phyloP scores from a whole-genome alignment of 306 rosid genomes.

The Hippophae gyantsensis region DNA sequence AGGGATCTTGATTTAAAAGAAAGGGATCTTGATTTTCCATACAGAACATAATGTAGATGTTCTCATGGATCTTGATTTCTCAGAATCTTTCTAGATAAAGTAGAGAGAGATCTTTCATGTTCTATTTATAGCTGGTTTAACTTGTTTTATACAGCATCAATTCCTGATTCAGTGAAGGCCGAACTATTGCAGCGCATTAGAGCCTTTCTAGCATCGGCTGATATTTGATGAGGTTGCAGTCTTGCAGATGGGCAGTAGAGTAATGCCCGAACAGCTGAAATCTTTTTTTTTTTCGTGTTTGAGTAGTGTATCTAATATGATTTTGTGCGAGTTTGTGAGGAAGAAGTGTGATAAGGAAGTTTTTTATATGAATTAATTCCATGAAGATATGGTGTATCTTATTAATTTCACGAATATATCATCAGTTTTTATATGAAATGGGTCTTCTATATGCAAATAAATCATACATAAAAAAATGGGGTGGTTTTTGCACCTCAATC shows the following conservation, averaged over 20 bases:
- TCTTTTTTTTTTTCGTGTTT: neutral
- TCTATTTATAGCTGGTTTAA: slow-evolving; percentile 1
- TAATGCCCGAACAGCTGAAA: neutral
- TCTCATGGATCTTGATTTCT: too few relatives aligned
- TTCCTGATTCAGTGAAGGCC: slow-evolving; percentile 67
- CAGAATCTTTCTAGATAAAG: neutral
- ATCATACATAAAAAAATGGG: too few relatives aligned
- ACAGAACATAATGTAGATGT: too few relatives aligned
- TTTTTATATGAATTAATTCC: too few relatives aligned
- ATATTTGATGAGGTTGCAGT: slow-evolving; percentile 21
- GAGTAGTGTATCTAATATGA: slow-evolving; percentile 1
- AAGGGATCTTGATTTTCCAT: too few relatives aligned
- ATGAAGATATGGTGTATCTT: too few relatives aligned
- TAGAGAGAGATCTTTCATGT: neutral
- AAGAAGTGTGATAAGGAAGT: too few relatives aligned
- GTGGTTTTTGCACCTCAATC: too few relatives aligned
- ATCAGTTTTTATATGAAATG: too few relatives aligned
- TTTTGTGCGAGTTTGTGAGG: neutral
- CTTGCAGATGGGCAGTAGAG: neutral
- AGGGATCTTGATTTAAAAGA: too few relatives aligned
- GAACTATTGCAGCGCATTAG: slow-evolving; percentile 66
- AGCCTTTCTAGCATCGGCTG: slow-evolving; percentile 48
- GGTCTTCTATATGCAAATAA: too few relatives aligned
- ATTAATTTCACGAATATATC: too few relatives aligned
- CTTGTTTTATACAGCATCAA: slow-evolving; percentile 40